Conservation (phyloP, 805 yeast genomes). For the Starmerella etchellsii region DNA sequence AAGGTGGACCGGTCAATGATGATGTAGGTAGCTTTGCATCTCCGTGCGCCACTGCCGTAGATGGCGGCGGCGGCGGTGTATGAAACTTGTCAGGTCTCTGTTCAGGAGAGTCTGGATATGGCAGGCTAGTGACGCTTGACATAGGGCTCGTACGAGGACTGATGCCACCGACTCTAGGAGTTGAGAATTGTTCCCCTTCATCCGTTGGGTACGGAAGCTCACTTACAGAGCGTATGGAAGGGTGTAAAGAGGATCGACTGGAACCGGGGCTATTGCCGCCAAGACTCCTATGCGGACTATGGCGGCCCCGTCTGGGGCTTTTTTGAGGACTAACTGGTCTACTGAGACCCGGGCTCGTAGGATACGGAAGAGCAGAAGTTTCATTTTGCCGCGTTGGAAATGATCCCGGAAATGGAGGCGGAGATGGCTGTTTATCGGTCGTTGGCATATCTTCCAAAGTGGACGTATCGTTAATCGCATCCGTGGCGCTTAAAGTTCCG, state of each 20-base stretch:
- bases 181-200: not conserved
- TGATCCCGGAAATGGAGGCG: no score
- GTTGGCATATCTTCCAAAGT: not conserved
- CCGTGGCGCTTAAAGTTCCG: constrained; percentile 11
- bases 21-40: no score
- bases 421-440: not conserved
- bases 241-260: not conserved
- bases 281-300: not conserved
- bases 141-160: not conserved
- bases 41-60: not conserved
- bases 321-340: not conserved
- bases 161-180: not conserved
- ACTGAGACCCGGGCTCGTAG: not conserved
- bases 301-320: not conserved
- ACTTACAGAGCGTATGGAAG: not conserved
- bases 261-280: not conserved
- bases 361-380: constrained; percentile 4
- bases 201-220: constrained; percentile 3
- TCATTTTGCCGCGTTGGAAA: not conserved
- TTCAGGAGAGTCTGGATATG: constrained; percentile 15
- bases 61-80: not conserved
- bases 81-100: not conserved
- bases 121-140: constrained; percentile 1
- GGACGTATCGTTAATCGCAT: constrained; percentile 11
- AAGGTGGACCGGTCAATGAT: no score